Percentiles rank a stretch among this genome's conserved stretches.
These are phyloP conservation scores for Penicillium sp. DNA, from an alignment of 2,329 filamentous ascomycete species.

Conservation along the genomic window DNA sequence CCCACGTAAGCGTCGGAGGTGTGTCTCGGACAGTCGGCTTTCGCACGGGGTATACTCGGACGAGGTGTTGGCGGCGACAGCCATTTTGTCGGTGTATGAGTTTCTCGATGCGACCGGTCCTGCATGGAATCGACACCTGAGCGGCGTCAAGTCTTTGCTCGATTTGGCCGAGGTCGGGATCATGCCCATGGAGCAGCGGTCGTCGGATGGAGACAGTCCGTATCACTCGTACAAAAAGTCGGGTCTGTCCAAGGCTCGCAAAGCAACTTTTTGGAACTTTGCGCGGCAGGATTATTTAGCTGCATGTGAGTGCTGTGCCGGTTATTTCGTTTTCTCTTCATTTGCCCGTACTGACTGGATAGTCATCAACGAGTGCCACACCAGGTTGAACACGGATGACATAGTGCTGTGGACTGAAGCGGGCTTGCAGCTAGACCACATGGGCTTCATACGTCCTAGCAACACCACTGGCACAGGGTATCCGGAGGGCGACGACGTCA, in stretches of 20 bases:
- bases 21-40: constrained; percentile 43
- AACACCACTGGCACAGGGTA: constrained; percentile 34
- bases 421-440: constrained; percentile 54
- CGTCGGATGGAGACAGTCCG: constrained; percentile 40
- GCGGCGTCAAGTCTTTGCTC: constrained; percentile 60
- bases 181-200: constrained; percentile 38
- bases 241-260: constrained; percentile 52
- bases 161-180: constrained; percentile 44
- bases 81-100: constrained; percentile 64
- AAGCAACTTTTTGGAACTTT: constrained; percentile 64
- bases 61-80: constrained; percentile 60
- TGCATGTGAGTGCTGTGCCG: constrained; percentile 47
- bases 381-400: constrained; percentile 59
- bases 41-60: constrained; percentile 45
- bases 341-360: constrained; percentile 2
- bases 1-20: constrained; percentile 41
- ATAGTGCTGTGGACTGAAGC: constrained; percentile 61
- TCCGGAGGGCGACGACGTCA: constrained; percentile 40
- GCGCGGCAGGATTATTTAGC: constrained; percentile 62
- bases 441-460: constrained; percentile 48
- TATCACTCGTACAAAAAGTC: constrained; percentile 30
- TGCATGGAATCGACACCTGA: constrained; percentile 62
- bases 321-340: background rate
- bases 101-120: constrained; percentile 61
- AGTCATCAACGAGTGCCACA: constrained; percentile 56